Percentiles rank a stretch among this genome's conserved stretches.
These are phyloP conservation scores for Kazachstania viticola DNA, from an alignment of 805 yeast genomes.

Conservation along the genomic window DNA sequence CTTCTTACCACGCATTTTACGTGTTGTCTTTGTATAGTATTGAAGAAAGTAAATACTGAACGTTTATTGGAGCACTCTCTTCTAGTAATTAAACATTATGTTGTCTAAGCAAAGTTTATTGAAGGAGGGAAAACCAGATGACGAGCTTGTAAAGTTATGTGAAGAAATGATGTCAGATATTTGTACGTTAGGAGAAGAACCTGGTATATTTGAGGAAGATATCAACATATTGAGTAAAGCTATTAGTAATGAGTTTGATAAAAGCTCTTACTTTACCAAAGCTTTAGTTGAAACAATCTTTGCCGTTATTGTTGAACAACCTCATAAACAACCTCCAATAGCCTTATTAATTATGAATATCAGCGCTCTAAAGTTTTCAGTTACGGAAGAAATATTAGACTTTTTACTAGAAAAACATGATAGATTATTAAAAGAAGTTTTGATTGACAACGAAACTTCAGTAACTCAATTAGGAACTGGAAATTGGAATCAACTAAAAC, in stretches of 20 bases:
- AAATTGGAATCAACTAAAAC: slow-evolving; percentile 54
- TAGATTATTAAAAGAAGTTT: slow-evolving; percentile 32
- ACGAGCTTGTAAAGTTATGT: not conserved
- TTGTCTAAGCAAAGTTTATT: no score
- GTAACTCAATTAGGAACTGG: slow-evolving; percentile 31
- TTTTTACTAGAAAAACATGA: slow-evolving; percentile 51
- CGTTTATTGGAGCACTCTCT: no score
- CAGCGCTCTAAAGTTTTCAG: slow-evolving; percentile 43
- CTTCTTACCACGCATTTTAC: no score
- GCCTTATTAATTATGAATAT: slow-evolving; percentile 51
- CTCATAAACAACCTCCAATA: slow-evolving; percentile 64
- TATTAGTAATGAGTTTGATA: slow-evolving; percentile 46
- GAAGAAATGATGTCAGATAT: slow-evolving; percentile 32
- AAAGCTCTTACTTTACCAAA: slow-evolving; percentile 39
- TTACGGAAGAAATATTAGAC: slow-evolving; percentile 53
- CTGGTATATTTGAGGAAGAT: slow-evolving; percentile 37
- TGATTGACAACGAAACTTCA: slow-evolving; percentile 4
- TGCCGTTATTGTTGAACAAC: slow-evolving; percentile 71
- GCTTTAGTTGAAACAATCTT: slow-evolving; percentile 47
- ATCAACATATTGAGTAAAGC: slow-evolving; percentile 51
- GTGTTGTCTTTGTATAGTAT: no score
- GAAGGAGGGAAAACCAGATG: not conserved
- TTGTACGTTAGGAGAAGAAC: slow-evolving; percentile 44
- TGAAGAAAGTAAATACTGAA: no score
- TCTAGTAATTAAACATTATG: no score